Evolutionary conservation across 768 basidiomycete species (phyloP).

Genomic region (Phylloporus arenicola): DNA sequence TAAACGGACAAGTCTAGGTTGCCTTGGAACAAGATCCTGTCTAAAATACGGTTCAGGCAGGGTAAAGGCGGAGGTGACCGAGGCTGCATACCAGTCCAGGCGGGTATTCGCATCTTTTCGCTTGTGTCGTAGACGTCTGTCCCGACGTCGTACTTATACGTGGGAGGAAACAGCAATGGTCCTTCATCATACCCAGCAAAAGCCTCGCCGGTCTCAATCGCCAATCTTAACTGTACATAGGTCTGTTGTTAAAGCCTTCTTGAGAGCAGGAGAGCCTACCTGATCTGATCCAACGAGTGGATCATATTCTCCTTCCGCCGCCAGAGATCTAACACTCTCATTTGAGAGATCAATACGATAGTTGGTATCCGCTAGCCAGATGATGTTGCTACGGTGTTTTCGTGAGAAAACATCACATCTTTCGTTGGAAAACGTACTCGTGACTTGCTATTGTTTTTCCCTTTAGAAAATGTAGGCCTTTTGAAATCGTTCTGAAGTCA

Average conservation of each 20-base stretch:
- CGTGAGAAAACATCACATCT: constrained; percentile 4
- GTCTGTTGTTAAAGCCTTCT: not conserved
- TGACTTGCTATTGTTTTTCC: constrained; percentile 88
- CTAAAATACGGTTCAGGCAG: constrained; percentile 36
- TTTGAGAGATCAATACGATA: constrained; percentile 90
- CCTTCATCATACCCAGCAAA: constrained; percentile 88
- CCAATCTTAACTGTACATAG: constrained; percentile 55
- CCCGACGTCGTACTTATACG: constrained; percentile 84
- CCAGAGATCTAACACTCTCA: constrained; percentile 66
- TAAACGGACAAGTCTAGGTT: constrained; percentile 73
- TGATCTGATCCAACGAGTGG: constrained; percentile 80
- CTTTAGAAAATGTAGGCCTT: constrained; percentile 79
- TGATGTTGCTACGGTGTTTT: constrained; percentile 61
- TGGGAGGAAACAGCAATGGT: constrained; percentile 85
- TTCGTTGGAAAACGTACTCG: constrained; percentile 53
- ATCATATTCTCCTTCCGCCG: constrained; percentile 61
- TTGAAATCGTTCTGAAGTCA: constrained; percentile 84
- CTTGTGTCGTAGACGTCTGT: constrained; percentile 90
- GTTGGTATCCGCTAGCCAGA: constrained; percentile 95
- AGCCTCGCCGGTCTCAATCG: constrained; percentile 65
- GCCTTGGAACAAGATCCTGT: constrained; percentile 89
- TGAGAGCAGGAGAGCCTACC: constrained; percentile 37
- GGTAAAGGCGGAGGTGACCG: not conserved
- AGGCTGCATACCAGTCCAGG: constrained; percentile 79
- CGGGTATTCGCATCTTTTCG: constrained; percentile 94